Conservation (phyloP, 192 early-diverging fungal species). For the Chytriomyces confervae region DNA sequence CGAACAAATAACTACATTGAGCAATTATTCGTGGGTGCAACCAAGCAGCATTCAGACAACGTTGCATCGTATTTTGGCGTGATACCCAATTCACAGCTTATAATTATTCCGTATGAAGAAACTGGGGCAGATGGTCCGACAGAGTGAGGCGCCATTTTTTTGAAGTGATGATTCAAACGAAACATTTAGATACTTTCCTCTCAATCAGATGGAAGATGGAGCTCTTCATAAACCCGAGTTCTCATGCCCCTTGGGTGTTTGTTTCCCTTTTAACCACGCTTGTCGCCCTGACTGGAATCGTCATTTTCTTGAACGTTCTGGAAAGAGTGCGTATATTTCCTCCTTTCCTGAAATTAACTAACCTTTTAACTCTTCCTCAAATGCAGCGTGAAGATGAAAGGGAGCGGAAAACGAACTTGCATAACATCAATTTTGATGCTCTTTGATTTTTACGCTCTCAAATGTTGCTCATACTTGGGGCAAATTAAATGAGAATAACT, state of each 20-base stretch:
- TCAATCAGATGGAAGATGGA: slow-evolving; percentile 79
- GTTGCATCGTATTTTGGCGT: slow-evolving; percentile 78
- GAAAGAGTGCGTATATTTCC: slow-evolving; percentile 67
- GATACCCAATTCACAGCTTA: slow-evolving; percentile 91
- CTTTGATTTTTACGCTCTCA: slow-evolving; percentile 52
- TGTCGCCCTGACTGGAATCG: slow-evolving; percentile 72
- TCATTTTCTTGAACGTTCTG: slow-evolving; percentile 71
- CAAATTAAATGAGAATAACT: no score
- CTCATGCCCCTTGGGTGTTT: slow-evolving; percentile 83
- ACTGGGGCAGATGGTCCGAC: slow-evolving; percentile 48
- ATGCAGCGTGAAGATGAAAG: slow-evolving; percentile 75
- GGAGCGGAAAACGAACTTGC: slow-evolving; percentile 77
- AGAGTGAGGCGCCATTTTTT: slow-evolving; percentile 34
- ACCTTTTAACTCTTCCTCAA: background rate
- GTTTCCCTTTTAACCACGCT: slow-evolving; percentile 74
- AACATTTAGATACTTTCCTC: background rate
- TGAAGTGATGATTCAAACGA: background rate
- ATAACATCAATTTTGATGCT: slow-evolving; percentile 93
- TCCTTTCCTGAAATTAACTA: slow-evolving; percentile 11
- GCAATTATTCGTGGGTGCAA: slow-evolving; percentile 84
- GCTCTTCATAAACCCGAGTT: slow-evolving; percentile 86
- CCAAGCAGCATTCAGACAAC: slow-evolving; percentile 63
- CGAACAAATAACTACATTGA: slow-evolving; percentile 97
- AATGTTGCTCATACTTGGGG: no score
- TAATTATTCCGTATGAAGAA: slow-evolving; percentile 81